Percentiles rank a stretch among this genome's conserved stretches.
Conservation (phyloP, 352 stramenopile genomes). For the Phytophthora boehmeriae region DNA sequence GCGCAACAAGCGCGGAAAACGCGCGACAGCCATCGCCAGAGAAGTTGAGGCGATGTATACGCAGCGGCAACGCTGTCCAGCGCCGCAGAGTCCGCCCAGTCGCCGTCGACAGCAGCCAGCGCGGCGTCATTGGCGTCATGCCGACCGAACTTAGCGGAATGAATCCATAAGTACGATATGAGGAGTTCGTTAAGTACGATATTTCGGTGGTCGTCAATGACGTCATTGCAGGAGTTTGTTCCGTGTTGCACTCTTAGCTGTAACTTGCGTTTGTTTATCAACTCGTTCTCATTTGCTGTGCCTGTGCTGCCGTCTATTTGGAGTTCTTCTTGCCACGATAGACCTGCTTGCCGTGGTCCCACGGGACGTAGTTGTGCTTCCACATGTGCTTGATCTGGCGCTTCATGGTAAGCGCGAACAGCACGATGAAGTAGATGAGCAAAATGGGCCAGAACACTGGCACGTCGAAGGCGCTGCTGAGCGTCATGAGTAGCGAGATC, state of each 20-base stretch:
- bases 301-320: constrained; percentile 57
- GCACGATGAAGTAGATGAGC: constrained; percentile 98
- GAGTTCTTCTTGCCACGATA: constrained; percentile 91
- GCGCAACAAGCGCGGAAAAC: constrained; percentile 20
- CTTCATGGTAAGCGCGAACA: constrained; percentile 99
- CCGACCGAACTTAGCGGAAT: constrained; percentile 1
- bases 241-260: too few relatives aligned
- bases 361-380: constrained; percentile 99
- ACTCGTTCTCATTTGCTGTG: background rate
- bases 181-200: constrained; percentile 2
- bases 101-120: constrained; percentile 15
- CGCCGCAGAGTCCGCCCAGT: constrained; percentile 4
- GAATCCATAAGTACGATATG: background rate
- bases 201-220: background rate
- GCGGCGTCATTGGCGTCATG: constrained; percentile 15
- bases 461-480: constrained; percentile 98
- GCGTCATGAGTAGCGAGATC: constrained; percentile 96
- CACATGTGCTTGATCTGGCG: constrained; percentile 99
- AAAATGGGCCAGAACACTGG: constrained; percentile 99
- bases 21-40: background rate
- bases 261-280: background rate
- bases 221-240: too few relatives aligned
- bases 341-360: constrained; percentile 95
- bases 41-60: background rate
- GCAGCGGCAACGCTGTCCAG: constrained; percentile 7